These are phyloP conservation scores for Forsythia viridissima DNA, from an alignment of 257 asterid species.

Conservation along the genomic window DNA sequence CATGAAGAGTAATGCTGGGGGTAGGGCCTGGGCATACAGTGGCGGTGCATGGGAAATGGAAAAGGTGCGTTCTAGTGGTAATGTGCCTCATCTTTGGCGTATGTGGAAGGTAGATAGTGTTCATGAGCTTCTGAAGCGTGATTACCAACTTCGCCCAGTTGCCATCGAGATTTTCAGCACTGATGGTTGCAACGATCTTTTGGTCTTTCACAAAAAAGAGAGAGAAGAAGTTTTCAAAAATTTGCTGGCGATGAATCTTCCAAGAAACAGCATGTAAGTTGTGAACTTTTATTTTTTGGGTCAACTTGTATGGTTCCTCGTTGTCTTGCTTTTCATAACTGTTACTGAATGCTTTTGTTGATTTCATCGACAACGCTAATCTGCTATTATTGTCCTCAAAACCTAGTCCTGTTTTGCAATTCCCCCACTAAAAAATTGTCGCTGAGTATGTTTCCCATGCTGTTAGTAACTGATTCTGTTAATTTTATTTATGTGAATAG, in stretches of 20 bases:
- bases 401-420: too few species aligned
- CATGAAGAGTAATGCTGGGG: slow-evolving; percentile 68
- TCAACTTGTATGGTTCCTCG: too few species aligned
- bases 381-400: too few species aligned
- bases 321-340: slow-evolving; percentile 1
- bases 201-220: slow-evolving; percentile 96
- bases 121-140: slow-evolving; percentile 96
- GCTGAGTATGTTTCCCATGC: too few species aligned
- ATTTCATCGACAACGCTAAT: not conserved
- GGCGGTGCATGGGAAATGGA: slow-evolving; percentile 99
- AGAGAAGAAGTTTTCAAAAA: slow-evolving; percentile 92
- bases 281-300: too few species aligned
- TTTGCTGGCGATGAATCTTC: slow-evolving; percentile 94
- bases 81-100: slow-evolving; percentile 94
- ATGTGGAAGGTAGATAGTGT: slow-evolving; percentile 99
- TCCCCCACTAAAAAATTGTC: too few species aligned
- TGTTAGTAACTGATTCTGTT: too few species aligned
- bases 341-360: slow-evolving; percentile 6
- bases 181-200: slow-evolving; percentile 99
- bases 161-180: slow-evolving; percentile 98
- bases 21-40: slow-evolving; percentile 98
- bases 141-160: slow-evolving; percentile 98
- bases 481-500: too few species aligned
- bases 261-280: slow-evolving; percentile 91
- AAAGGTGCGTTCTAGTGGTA: slow-evolving; percentile 67